A percentile compares a stretch with the other conserved stretches of the same genome.
Evolutionary conservation across 495 filamentous ascomycete species (phyloP).

Genomic region (Lasiosphaeria hispida): DNA sequence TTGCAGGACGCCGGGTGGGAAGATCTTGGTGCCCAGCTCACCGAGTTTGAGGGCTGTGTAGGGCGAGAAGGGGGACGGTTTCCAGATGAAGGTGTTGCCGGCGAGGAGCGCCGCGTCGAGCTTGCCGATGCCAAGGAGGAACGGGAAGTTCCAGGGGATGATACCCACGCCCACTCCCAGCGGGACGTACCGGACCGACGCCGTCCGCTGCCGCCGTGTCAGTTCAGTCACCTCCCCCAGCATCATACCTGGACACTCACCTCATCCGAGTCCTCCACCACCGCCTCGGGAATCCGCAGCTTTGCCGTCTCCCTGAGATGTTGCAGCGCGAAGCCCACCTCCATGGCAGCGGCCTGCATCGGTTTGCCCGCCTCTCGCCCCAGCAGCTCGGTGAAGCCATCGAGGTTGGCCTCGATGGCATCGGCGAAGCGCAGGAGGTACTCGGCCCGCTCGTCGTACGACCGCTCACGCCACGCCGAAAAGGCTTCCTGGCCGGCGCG

Average conservation of each 20-base stretch:
- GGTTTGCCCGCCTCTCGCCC: constrained; percentile 25
- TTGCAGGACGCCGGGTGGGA: constrained; percentile 65
- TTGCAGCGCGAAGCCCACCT: constrained; percentile 26
- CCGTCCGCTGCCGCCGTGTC: constrained; percentile 20
- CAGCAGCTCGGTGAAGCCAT: constrained; percentile 30
- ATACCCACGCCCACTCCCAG: constrained; percentile 54
- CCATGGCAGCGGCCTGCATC: constrained; percentile 7
- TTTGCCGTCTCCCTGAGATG: constrained; percentile 3
- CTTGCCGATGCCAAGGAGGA: constrained; percentile 54
- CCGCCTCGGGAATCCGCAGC: constrained; percentile 14
- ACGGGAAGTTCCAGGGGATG: constrained; percentile 61
- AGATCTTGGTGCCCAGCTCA: constrained; percentile 57
- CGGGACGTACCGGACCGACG: constrained; percentile 46
- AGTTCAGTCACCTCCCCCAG: too few relatives aligned
- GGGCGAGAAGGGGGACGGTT: constrained; percentile 61
- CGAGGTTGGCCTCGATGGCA: constrained; percentile 30
- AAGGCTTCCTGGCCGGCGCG: constrained; percentile 40
- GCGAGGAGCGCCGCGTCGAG: constrained; percentile 52
- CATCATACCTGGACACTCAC: neutral
- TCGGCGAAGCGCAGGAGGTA: constrained; percentile 49
- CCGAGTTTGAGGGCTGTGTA: constrained; percentile 63
- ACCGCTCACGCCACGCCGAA: constrained; percentile 36
- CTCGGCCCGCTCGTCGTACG: constrained; percentile 44
- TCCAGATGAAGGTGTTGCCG: constrained; percentile 61
- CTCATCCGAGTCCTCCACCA: constrained; percentile 46